phyloP scores from a whole-genome alignment of 202 grass and related monocot species.

The Schoenoplectus triqueter region DNA sequence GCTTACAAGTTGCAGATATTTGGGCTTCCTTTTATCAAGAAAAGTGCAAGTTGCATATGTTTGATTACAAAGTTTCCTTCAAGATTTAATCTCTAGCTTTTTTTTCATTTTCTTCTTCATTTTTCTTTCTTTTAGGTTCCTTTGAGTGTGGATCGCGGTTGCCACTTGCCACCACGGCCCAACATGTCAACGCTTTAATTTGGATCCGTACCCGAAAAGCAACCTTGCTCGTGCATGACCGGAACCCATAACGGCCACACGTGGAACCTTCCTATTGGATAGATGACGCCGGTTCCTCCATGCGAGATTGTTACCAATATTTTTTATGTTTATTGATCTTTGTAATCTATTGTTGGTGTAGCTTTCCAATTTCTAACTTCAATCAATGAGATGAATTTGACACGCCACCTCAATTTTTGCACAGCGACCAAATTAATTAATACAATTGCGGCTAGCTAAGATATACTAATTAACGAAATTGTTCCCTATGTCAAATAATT shows the following conservation, averaged over 20 bases:
- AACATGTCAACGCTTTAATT: background rate
- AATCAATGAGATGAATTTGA: background rate
- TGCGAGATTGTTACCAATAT: background rate
- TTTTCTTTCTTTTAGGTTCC: background rate
- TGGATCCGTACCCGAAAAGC: slow-evolving; percentile 31
- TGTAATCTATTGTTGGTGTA: slow-evolving; percentile 6
- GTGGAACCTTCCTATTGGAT: slow-evolving; percentile 17
- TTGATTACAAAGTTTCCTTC: slow-evolving; percentile 13
- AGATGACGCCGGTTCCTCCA: background rate
- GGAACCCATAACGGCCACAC: background rate
- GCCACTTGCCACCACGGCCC: background rate
- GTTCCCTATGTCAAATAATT: background rate
- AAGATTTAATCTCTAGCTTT: slow-evolving; percentile 5
- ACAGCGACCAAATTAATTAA: background rate
- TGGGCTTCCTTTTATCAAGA: background rate
- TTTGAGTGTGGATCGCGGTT: slow-evolving; percentile 19
- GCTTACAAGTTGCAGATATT: slow-evolving; percentile 11
- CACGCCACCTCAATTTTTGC: background rate
- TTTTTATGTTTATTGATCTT: background rate
- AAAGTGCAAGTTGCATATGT: background rate
- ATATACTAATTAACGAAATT: background rate
- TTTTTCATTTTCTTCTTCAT: background rate
- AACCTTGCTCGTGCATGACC: slow-evolving; percentile 13
- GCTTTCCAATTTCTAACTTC: background rate
- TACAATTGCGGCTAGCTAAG: background rate